Conservation (phyloP, 257 asterid genomes). For the Salvia splendens region DNA sequence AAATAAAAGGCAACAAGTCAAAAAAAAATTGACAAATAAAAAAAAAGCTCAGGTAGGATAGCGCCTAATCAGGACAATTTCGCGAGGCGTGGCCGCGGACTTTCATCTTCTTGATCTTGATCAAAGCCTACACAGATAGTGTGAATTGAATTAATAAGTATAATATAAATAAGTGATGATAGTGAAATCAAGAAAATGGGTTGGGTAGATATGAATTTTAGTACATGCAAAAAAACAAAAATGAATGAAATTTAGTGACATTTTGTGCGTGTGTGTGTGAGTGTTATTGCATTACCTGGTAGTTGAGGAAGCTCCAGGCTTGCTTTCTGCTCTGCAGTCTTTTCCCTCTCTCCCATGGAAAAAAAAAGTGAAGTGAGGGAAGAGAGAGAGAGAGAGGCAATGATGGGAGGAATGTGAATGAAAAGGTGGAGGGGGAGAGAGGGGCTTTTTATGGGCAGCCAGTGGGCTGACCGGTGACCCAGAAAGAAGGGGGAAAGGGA, state of each 20-base stretch:
- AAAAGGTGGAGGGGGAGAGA: conserved; percentile 35
- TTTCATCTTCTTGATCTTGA: conserved; percentile 34
- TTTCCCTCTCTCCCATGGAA: conserved; percentile 54
- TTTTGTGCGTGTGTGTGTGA: conserved; percentile 2
- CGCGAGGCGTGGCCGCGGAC: neutral
- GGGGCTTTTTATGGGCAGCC: conserved; percentile 48
- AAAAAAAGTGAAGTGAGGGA: conserved; percentile 18
- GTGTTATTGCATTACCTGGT: conserved; percentile 42
- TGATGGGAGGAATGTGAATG: conserved; percentile 31
- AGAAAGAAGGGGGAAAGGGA: conserved; percentile 42
- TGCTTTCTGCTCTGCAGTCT: conserved; percentile 46
- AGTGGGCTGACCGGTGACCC: conserved; percentile 67
- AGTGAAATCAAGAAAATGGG: neutral
- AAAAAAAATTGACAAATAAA: conserved; percentile 30
- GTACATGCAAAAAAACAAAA: conserved; percentile 4
- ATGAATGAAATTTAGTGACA: neutral
- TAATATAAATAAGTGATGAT: neutral
- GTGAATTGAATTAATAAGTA: too few relatives aligned
- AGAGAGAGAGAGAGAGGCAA: conserved; percentile 24
- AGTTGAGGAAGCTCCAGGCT: conserved; percentile 41
- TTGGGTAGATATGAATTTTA: neutral
- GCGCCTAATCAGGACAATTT: conserved; percentile 48
- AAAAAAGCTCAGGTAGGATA: conserved; percentile 87
- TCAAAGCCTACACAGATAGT: conserved; percentile 42
- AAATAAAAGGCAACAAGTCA: conserved; percentile 62